Evolutionary conservation across 2,329 filamentous ascomycete genomes (phyloP), one percentile per base, ranked within the genome.

Genomic region (Colletotrichum coccodes): DNA sequence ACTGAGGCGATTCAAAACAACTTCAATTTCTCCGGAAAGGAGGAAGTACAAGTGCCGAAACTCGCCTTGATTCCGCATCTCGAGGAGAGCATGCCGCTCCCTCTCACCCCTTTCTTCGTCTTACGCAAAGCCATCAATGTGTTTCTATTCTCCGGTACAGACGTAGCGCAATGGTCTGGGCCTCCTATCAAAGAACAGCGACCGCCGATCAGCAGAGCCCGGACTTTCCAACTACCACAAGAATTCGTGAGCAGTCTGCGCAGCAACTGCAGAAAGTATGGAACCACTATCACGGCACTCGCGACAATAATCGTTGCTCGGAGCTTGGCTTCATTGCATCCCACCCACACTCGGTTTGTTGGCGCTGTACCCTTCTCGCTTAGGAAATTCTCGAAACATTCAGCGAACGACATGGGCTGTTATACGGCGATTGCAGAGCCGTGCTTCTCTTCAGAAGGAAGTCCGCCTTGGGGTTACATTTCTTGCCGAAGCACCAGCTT

Each of bases 21-120:
- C n/a, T n/a, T n/a, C n/a, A n/a, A n/a, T n/a, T n/a, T n/a, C n/a
- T n/a, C n/a, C n/a, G n/a, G n/a, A n/a, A 58, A 58, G 11, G 54
- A 58, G 54, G 26, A 44, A 21, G 18, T 46, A 44, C 14, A 2
- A 6, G 38, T 58, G 32, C 26, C 54, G 21, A 44, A 58, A 58
- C 23, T 58, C 9, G 36, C 38, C 0, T 30, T 58, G 36, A 18
- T 58, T 7, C 54, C 54, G 16, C 44, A 44, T 21, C 32, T 58
- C 7, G 54, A 58, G 38, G 54, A 58, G 44, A 58, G 54, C 38
- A 58, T 44, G 38, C n/a, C 18, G 30, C 44, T 58, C 54, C 54
- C 54, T 21, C 42, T 58, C 36, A 44, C 54, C 44, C 36, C 36
- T 8, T 21, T 46, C 5, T 58, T 44, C 18, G 30, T 58, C 23